Conservation (phyloP, 495 filamentous ascomycete genomes). For the Astrocystis sublimbata region DNA sequence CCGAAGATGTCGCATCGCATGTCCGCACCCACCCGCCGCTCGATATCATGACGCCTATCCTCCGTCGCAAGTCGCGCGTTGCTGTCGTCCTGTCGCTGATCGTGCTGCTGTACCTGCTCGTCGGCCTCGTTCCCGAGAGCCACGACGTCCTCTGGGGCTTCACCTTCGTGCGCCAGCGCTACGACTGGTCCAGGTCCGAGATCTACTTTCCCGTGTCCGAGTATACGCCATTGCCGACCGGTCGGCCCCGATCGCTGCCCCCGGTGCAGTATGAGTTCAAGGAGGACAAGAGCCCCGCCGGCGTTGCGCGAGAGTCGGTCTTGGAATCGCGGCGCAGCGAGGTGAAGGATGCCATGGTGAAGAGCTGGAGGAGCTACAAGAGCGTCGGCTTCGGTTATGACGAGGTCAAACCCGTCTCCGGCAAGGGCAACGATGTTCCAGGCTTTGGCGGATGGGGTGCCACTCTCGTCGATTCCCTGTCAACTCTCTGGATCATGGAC, state of each 20-base stretch:
- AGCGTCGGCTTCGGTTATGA: constrained; percentile 73
- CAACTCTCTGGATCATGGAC: constrained; percentile 85
- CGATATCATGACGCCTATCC: constrained; percentile 25
- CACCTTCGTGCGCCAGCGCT: constrained; percentile 38
- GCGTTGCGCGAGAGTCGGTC: constrained; percentile 34
- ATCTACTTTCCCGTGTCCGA: constrained; percentile 35
- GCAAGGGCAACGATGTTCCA: constrained; percentile 45
- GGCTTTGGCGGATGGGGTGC: constrained; percentile 74
- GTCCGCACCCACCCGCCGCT: constrained; percentile 24
- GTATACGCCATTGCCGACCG: constrained; percentile 37
- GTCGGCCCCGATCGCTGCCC: constrained; percentile 35
- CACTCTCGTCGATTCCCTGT: constrained; percentile 75
- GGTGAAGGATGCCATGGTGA: constrained; percentile 69
- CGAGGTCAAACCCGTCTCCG: constrained; percentile 61
- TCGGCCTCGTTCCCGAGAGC: constrained; percentile 30
- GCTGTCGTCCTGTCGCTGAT: constrained; percentile 18
- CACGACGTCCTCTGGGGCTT: constrained; percentile 30
- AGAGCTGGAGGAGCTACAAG: constrained; percentile 78
- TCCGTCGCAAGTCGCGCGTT: constrained; percentile 30
- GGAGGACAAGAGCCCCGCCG: constrained; percentile 30
- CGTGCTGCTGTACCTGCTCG: constrained; percentile 27
- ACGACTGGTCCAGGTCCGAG: constrained; percentile 44
- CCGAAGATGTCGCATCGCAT: constrained; percentile 33
- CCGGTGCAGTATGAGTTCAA: constrained; percentile 43
- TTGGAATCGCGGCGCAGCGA: constrained; percentile 46